Evolutionary conservation across 73 alveolate genomes (phyloP), one percentile per base, ranked within the genome.

Genomic region (Paramecium biaurelia): DNA sequence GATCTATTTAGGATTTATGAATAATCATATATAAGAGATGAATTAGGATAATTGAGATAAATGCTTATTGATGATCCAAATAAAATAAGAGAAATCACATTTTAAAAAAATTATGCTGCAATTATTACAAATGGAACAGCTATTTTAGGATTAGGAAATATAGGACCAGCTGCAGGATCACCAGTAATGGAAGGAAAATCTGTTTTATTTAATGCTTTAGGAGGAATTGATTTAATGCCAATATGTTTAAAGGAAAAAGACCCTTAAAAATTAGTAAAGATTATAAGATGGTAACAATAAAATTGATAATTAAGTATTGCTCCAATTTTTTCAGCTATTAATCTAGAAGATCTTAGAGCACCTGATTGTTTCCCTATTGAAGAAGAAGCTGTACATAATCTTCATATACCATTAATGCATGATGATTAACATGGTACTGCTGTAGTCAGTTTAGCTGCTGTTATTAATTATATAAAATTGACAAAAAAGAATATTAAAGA

Each of bases 381-480:
- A 89, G 72, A 67, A 63, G 92, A 93, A 87, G 92, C 95, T 76
- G 85, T 92, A n/a, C 93, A 93, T 85, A 57, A 85, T 21, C 85
- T 96, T 41, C 95, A 92, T 23, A 95, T 96, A 32, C 98, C 99
- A 4, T 93, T 96, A 63, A 95, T 96, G 94, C 99, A 96, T 82
- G 99, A 96, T 58, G 99, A 96, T 79, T 89, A 96, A 93, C 99
- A 96, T 93, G 99, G 99, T 9, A 96, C 99, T 15, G 99, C 99
- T 32, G 93, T 96, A 20, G 97, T 96, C 7, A 86, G 93, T 23
- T 84, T 95, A 12, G 99, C 99, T 5, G 98, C 97, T 21, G 90
- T 96, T 86, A 93, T 96, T 23, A 96, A 96, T 88, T 96, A 96
- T 45, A 53, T 89, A 24, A 92, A 93, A 79, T 76, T 96, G 38